Base-by-base conservation (phyloP, 2,329 filamentous ascomycete genomes). In the Beauveria rudraprayagi region DNA sequence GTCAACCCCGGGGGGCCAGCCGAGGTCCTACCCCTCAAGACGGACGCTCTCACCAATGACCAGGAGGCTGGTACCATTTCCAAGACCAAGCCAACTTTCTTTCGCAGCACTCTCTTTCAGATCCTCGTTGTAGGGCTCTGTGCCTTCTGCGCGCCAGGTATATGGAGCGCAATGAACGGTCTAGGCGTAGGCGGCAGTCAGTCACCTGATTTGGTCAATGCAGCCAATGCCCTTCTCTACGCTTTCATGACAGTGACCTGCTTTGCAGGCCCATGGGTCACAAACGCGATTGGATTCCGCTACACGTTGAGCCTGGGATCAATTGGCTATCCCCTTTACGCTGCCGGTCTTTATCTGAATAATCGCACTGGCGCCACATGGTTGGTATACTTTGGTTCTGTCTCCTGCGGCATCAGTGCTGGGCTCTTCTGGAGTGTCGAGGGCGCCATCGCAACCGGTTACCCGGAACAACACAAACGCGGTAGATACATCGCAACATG, bases 341-440 rank as follows among this genome's bases (percentile, higher is more conserved):
- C 84, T 0, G 86, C 85, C 0, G 85, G 83, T 0, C 74, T 88
- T 1, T 88, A 88, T 70, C 79, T 78, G 56, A 87, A 88, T 71
- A 88, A 88, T 67, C 77, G 84, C 1, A 87, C 77, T 65, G 81
- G 82, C 2, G 82, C 75, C 2, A 79, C 82, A 60, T 89, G 86
- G 85, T 78, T 88, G 43, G 79, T 87, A 16, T 75, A 87, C 7
- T 74, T 89, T 37, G 86, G 84, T 2, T 83, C 82, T 10, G 83
- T 82, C 0, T 74, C 84, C 1, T 88, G 83, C 67, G 86, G 86
- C 19, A 75, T 87, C 22, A 83, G 80, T 0, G 86, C 86, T 0
- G 85, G 85, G 0, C 76, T 88, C 2, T 88, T 88, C 71, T 89
- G 86, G 86, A 82, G 83, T 72, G 83, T 84, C 0, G 86, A 89